Base-by-base conservation (phyloP, 805 yeast species). In the Saccharomycopsis sp. region DNA sequence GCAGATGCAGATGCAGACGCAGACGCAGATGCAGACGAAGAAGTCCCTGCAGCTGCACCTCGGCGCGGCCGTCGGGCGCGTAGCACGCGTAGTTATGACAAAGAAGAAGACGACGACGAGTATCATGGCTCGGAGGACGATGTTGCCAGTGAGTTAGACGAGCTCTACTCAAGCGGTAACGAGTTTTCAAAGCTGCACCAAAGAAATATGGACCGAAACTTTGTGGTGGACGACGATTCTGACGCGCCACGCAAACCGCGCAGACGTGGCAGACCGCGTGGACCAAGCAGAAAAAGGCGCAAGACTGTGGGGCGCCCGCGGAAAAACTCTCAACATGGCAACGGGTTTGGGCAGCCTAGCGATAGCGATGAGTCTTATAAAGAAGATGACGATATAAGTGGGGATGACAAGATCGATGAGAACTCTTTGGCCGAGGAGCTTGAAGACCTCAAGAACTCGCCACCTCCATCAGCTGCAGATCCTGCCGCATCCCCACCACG, bases 401-500 rank as follows among this genome's bases (percentile, higher is more conserved):
- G 54, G 15, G 66, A 63, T 20, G 68, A 65, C 15, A 68, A 65
- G n/a, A 67, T 64, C 3, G 67, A 64, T 9, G 56, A 62, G 17
- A 67, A 64, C 15, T 59, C 64, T 5, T 62, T 62, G 15, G 68
- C 64, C 24, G 61, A 85, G 63, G 96, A 88, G 68, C 73, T 88
- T 15, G 81, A 79, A 56, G 90, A 85, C 25, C 68, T 87, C 52
- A 79, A 82, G 65, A 85, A 83, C 61, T 76, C 85, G 2, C 83
- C 85, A 14, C 84, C 89, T 1, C 78, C 81, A 2, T 73, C 78
- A 25, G 75, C 81, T 17, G 52, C 14, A 7, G 58, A 71, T 12
- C 53, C 57, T 1, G 63, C 60, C 15, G 41, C 22, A 2, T 73
- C 78, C 3, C 73, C 71, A 22, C 79, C 77, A 54, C 75, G 82